Conservation (phyloP, 2,329 filamentous ascomycete genomes). For the Hypoxylon sp. region DNA sequence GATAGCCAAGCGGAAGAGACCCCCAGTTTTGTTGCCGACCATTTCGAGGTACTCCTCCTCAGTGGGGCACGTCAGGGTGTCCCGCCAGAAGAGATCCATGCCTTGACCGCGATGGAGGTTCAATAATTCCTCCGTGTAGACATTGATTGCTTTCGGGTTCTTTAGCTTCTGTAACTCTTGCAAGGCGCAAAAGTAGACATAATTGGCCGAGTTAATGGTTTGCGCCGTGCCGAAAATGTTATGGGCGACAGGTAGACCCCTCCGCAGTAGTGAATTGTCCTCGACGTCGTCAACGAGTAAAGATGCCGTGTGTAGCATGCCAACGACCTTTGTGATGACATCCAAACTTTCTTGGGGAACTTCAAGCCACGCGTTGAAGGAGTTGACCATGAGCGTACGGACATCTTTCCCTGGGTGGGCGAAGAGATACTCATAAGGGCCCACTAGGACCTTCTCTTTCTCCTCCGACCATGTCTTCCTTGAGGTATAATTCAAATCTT, state of each 20-base stretch:
- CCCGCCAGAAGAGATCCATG: constrained; percentile 93
- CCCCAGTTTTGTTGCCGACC: constrained; percentile 92
- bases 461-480: constrained; percentile 75
- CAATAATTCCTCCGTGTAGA: constrained; percentile 86
- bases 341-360: constrained; percentile 79
- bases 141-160: constrained; percentile 75
- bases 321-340: constrained; percentile 83
- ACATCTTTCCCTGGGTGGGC: constrained; percentile 88
- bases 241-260: constrained; percentile 86
- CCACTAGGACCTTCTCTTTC: constrained; percentile 83
- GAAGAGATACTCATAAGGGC: constrained; percentile 85
- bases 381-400: constrained; percentile 81
- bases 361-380: constrained; percentile 85
- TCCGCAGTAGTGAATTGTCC: constrained; percentile 81
- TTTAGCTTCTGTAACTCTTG: constrained; percentile 80
- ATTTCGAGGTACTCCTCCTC: constrained; percentile 95
- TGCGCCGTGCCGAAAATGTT: constrained; percentile 88
- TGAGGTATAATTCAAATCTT: constrained; percentile 68
- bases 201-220: constrained; percentile 92
- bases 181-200: constrained; percentile 86
- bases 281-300: constrained; percentile 91
- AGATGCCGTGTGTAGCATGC: constrained; percentile 88
- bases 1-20: constrained; percentile 85
- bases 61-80: constrained; percentile 84
- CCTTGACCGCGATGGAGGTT: constrained; percentile 90